Conservation (phyloP, 192 early-diverging fungal species). For the Backusella liffmaniae region DNA sequence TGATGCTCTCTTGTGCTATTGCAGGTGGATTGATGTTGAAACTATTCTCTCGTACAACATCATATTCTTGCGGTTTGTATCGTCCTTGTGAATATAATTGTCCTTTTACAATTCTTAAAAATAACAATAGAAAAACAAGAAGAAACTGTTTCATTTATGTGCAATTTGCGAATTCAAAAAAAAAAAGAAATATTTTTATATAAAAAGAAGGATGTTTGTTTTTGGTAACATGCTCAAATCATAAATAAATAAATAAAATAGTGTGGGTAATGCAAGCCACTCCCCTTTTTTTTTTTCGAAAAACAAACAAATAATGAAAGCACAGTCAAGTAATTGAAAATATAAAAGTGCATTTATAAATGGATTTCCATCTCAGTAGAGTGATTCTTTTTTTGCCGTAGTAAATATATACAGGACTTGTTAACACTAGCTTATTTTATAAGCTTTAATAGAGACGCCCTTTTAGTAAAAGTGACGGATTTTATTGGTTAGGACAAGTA, state of each 20-base stretch:
- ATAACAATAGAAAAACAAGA: background rate
- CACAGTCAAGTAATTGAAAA: background rate
- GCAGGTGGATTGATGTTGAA: background rate
- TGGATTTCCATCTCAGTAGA: too few relatives aligned
- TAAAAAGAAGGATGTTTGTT: background rate
- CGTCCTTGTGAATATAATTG: background rate
- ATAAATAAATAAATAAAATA: background rate
- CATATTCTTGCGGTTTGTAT: background rate
- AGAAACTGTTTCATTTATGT: background rate
- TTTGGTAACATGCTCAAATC: background rate
- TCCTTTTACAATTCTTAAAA: background rate
- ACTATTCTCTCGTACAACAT: background rate
- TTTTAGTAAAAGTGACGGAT: too few relatives aligned
- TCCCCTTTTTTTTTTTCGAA: conserved; percentile 1
- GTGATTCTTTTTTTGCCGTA: too few relatives aligned
- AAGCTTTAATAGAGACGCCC: too few relatives aligned
- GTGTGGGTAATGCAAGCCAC: background rate
- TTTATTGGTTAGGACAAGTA: too few relatives aligned
- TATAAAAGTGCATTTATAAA: too few relatives aligned
- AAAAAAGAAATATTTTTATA: background rate
- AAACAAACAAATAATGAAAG: background rate
- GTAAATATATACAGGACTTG: too few relatives aligned
- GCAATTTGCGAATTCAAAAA: background rate
- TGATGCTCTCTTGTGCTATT: background rate
- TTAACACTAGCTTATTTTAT: too few relatives aligned